phyloP scores from a whole-genome alignment of 805 yeast genomes.

The Ogataea dorogensis region DNA sequence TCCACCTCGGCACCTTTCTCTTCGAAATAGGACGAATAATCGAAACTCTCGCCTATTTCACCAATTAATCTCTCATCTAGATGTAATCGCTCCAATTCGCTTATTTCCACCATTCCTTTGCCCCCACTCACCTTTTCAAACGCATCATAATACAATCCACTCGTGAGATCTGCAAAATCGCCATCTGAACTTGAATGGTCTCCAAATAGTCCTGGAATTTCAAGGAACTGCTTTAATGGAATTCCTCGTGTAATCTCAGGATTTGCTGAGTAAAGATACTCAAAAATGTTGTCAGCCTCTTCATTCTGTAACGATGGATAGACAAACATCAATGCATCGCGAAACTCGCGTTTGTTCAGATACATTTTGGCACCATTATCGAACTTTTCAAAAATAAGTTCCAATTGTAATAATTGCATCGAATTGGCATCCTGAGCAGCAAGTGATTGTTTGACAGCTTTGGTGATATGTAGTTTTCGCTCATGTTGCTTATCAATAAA shows the following conservation, averaged over 20 bases:
- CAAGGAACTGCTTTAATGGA: constrained; percentile 26
- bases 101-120: constrained; percentile 36
- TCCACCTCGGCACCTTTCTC: constrained; percentile 9
- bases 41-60: constrained; percentile 18
- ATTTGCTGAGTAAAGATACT: constrained; percentile 25
- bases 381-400: constrained; percentile 42
- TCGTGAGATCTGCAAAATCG: constrained; percentile 38
- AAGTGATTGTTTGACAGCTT: constrained; percentile 14
- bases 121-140: constrained; percentile 42
- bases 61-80: constrained; percentile 18
- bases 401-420: constrained; percentile 38
- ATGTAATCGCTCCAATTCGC: constrained; percentile 37
- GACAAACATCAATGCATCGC: constrained; percentile 41
- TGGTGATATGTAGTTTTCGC: constrained; percentile 23
- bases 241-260: constrained; percentile 28
- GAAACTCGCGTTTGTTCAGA: constrained; percentile 42
- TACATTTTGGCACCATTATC: constrained; percentile 36
- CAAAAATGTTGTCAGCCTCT: constrained; percentile 40
- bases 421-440: constrained; percentile 6
- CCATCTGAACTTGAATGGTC: constrained; percentile 28
- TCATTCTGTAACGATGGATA: constrained; percentile 37
- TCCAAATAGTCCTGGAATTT: constrained; percentile 23
- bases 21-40: constrained; percentile 20
- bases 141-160: constrained; percentile 38
- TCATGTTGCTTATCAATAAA: constrained; percentile 42